Percentiles rank a stretch among this genome's conserved stretches.
Evolutionary conservation across 192 early-diverging fungal genomes (phyloP).

Genomic region (Chytriomyces confervae): DNA sequence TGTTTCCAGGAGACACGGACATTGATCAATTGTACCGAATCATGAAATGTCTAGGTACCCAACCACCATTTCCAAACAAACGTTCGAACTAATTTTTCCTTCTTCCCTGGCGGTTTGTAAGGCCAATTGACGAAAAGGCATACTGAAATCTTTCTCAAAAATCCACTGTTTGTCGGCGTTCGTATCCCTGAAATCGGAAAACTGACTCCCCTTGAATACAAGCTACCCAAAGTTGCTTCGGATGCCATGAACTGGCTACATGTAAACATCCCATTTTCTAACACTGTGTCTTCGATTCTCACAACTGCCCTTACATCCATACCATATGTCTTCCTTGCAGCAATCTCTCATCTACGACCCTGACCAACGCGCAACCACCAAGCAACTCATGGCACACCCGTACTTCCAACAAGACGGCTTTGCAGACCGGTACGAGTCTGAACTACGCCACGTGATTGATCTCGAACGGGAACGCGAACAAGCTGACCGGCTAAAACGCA

Average conservation of each 20-base stretch:
- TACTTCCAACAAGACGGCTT: conserved; percentile 65
- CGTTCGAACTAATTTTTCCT: not conserved
- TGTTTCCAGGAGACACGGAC: conserved; percentile 71
- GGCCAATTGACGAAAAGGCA: conserved; percentile 64
- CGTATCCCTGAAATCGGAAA: conserved; percentile 64
- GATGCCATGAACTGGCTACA: conserved; percentile 64
- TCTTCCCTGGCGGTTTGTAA: conserved; percentile 6
- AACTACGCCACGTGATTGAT: conserved; percentile 58
- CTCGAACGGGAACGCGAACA: conserved; percentile 58
- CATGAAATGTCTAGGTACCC: conserved; percentile 62
- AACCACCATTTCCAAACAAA: not conserved
- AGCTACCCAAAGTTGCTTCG: conserved; percentile 56
- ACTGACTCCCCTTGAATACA: conserved; percentile 59
- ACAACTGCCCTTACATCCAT: not conserved
- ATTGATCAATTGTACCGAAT: conserved; percentile 70
- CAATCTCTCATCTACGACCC: conserved; percentile 66
- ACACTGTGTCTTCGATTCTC: not conserved
- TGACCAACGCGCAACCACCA: conserved; percentile 64
- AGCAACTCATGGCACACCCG: conserved; percentile 60
- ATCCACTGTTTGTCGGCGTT: conserved; percentile 68
- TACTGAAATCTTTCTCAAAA: conserved; percentile 65
- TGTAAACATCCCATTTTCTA: conserved; percentile 34
- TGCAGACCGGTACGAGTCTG: conserved; percentile 58
- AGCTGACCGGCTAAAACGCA: conserved; percentile 45
- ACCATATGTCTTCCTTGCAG: conserved; percentile 42